Conservation (phyloP, 148 eudicot genomes). For the Persicaria tinctoria region DNA sequence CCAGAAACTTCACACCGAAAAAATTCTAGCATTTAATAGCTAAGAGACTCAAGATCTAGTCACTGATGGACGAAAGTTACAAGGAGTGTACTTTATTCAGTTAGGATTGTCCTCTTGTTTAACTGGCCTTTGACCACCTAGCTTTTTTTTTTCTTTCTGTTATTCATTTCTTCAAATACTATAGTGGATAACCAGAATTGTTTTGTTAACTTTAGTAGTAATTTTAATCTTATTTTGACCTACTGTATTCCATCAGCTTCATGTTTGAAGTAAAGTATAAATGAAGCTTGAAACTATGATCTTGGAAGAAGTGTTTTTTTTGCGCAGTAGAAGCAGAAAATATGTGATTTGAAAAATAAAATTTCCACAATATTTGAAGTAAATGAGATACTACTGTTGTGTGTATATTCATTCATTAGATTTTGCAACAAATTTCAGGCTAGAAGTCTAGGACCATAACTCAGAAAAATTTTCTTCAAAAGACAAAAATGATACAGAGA, state of each 20-base stretch:
- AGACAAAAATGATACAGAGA: neutral
- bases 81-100: neutral
- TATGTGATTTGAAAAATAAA: neutral
- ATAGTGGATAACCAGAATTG: neutral
- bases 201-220: neutral
- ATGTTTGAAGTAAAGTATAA: neutral
- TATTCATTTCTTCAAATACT: neutral
- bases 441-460: neutral
- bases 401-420: neutral
- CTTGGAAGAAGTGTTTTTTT: too few species aligned
- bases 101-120: neutral
- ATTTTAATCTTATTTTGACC: neutral
- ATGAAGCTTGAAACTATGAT: neutral
- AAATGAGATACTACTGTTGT: neutral
- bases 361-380: neutral
- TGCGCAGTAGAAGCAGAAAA: neutral
- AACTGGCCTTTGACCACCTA: neutral
- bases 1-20: conserved; percentile 1
- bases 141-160: neutral
- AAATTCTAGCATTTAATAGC: neutral
- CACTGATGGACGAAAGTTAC: neutral
- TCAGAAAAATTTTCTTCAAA: neutral
- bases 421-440: neutral
- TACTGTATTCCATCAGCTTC: conserved; percentile 2
- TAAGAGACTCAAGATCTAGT: neutral